Base-by-base conservation (phyloP, 345 rosid species). In the Conringia planisiliqua region DNA sequence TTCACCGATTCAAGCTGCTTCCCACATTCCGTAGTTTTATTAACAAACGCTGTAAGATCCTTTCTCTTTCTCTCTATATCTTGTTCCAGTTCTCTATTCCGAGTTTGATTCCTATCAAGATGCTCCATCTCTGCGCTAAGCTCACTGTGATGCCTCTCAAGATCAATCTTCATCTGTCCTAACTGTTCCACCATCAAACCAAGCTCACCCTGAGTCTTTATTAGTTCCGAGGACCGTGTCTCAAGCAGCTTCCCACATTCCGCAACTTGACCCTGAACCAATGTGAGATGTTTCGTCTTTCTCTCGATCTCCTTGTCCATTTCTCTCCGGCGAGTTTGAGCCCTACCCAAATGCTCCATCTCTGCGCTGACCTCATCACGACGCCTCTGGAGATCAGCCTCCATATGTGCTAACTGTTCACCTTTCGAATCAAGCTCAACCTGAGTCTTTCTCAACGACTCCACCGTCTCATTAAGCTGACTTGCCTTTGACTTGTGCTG, bases 181-280 rank as follows among this genome's bases (percentile, higher is more conserved):
- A 73, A 73, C 20, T 65, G 58, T 35, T 35, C 22, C 17, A 6
- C 42, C 4, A 56, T 74, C 58, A 38, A 36, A 7, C 58, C 72
- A 46, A 74, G 22, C 30, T 74, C 72, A 22, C 10, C 50, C 30
- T 12, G 72, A 74, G 33, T 66, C 66, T 55, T 56, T 12, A 8
- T 29, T 4, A 70, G 27, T 33, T 70, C 27, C 5, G 44, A 58
- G 16, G 66, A 70, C 33, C 44, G 57, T 32, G 13, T 47, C 66
- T 70, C 48, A 46, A 70, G 30, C 16, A 44, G 17, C 62, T 62
- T 39, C 29, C 35, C 70, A 73, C 70, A 51, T 20, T 63, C 55
- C 5, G 1, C 46, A 17, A 10, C 7, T 14, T 32, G 42, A 1
- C 43, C 57, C 20, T 14, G 18, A 27, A 64, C 36, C 57, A 43